phyloP scores from a whole-genome alignment of 176 grass and related monocot species.

The Triticum timopheevii region DNA sequence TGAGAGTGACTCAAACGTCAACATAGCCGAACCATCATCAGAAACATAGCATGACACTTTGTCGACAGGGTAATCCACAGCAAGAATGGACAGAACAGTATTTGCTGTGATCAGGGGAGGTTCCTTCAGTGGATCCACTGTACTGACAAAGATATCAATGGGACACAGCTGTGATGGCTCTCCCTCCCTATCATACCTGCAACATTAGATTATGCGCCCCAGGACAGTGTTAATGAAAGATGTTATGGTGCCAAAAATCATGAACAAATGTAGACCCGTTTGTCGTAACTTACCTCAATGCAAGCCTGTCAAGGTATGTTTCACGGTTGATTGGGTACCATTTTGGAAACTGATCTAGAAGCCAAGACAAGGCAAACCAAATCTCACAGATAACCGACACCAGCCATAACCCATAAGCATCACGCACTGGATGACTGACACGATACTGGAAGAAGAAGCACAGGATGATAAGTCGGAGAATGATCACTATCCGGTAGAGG shows the following conservation, averaged over 20 bases:
- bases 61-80: slow-evolving; percentile 87
- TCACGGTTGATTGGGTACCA: slow-evolving; percentile 97
- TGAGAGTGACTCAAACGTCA: slow-evolving; percentile 76
- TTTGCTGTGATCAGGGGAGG: slow-evolving; percentile 89
- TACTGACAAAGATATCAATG: slow-evolving; percentile 92
- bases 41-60: slow-evolving; percentile 97
- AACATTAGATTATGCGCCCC: slow-evolving; percentile 21
- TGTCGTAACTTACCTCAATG: slow-evolving; percentile 61
- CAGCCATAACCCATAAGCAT: slow-evolving; percentile 97
- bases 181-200: slow-evolving; percentile 85
- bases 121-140: slow-evolving; percentile 90
- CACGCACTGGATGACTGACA: slow-evolving; percentile 78
- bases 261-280: background rate
- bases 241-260: background rate
- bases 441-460: slow-evolving; percentile 99
- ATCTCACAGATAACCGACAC: slow-evolving; percentile 96
- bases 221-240: slow-evolving; percentile 18
- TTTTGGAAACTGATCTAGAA: slow-evolving; percentile 99
- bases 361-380: slow-evolving; percentile 99
- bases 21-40: slow-evolving; percentile 88
- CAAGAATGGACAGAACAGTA: slow-evolving; percentile 82
- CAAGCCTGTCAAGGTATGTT: slow-evolving; percentile 96
- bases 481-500: slow-evolving; percentile 93
- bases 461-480: slow-evolving; percentile 95
- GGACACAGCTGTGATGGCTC: slow-evolving; percentile 80